Percentiles rank a stretch among this genome's conserved stretches.
Conservation (phyloP, 768 basidiomycete genomes). For the Amanita fuliginea region DNA sequence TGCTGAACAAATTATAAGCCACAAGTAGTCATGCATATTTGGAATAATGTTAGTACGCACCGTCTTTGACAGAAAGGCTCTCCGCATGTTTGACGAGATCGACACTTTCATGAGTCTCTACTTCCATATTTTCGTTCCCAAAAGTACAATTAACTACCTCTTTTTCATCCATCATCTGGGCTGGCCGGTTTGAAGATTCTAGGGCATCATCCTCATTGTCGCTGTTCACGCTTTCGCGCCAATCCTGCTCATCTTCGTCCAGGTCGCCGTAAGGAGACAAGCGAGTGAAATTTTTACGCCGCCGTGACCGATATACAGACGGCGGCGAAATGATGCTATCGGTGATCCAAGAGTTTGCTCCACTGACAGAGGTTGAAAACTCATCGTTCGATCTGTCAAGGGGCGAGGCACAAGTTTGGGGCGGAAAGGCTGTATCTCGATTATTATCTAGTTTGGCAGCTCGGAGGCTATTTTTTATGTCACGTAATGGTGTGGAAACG, state of each 20-base stretch:
- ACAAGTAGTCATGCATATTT: neutral
- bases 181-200: too few relatives aligned
- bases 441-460: neutral
- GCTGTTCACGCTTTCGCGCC: neutral
- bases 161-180: too few relatives aligned
- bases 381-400: constrained; percentile 8
- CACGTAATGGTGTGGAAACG: constrained; percentile 19
- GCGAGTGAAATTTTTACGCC: constrained; percentile 4
- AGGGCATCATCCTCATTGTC: neutral
- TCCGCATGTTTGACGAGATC: neutral
- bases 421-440: neutral
- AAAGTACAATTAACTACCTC: too few relatives aligned
- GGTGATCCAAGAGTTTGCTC: constrained; percentile 22
- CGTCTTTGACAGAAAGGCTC: neutral
- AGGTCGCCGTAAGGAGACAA: constrained; percentile 4
- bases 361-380: constrained; percentile 12
- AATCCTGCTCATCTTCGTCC: constrained; percentile 7
- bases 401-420: neutral
- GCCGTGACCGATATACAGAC: constrained; percentile 16
- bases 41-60: neutral
- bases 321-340: constrained; percentile 35
- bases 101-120: neutral
- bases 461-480: neutral
- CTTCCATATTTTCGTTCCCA: neutral
- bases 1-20: neutral